Base-by-base conservation (phyloP, 148 eudicot genomes). In the Arctostaphylos glauca region DNA sequence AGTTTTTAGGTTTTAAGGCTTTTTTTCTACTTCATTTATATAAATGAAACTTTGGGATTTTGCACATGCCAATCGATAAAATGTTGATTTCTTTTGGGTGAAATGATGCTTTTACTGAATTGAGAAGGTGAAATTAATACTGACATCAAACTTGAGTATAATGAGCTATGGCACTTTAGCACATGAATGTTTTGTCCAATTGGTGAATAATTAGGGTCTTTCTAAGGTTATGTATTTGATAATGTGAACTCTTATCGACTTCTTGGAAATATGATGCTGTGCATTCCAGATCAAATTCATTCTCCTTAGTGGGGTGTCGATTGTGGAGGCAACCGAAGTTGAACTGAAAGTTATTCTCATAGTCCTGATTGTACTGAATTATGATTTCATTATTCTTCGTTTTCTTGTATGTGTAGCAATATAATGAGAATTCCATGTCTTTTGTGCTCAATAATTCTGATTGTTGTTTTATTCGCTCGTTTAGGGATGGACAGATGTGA, bases 401-500 rank as follows among this genome's bases (percentile, higher is more conserved):
- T 12, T 25, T 19, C 23, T 18, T 59, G 66, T 16, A 1, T 64
- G 13, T 25, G 70, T 9, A 64, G 9, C 8, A 64, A 21, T 21
- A 8, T 7, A 9, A 64, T 10, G 14, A 64, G 70, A 64, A 56
- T 58, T 19, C 44, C 52, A 49, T 50, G 59, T 8, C 52, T 73
- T 73, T 62, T 70, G 25, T 83, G 43, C 55, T 73, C 8, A 58
- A 58, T 58, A 18, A n/a, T 6, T 58, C 23, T 6, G 7, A 18
- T 46, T 78, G 5, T 59, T 73, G 60, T 73, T 52, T 70, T 87
- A 38, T 50, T 4, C 41, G 70, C 38, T 19, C 25, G 79, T 84
- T 86, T 89, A 96, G 99, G 88, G 89, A 83, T 94, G 99, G 98
- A 85, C 91, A 77, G 97, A 96, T 79, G 92, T 96, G 81, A 96